Evolutionary conservation across 768 basidiomycete genomes (phyloP).

Genomic region (Albatrellus ellisii): DNA sequence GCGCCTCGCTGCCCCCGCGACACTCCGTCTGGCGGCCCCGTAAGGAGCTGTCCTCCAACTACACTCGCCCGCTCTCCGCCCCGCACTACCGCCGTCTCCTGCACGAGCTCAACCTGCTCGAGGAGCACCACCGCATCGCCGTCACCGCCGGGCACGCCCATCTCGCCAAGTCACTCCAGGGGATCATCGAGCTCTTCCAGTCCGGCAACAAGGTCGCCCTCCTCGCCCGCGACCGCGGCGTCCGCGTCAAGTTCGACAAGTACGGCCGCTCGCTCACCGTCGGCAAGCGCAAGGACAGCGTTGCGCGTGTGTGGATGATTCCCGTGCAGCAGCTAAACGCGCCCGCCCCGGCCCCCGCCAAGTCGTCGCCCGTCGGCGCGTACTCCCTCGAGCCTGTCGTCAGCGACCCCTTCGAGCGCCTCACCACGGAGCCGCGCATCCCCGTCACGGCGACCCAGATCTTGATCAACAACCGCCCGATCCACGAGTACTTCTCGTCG

Average conservation of each 20-base stretch:
- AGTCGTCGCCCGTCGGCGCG: not conserved
- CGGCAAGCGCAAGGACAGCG: conserved; percentile 81
- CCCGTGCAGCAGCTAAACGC: conserved; percentile 25
- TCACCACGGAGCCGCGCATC: conserved; percentile 11
- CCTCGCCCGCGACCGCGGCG: conserved; percentile 35
- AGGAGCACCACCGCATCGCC: conserved; percentile 49
- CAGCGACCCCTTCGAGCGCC: conserved; percentile 7
- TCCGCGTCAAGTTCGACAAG: conserved; percentile 50
- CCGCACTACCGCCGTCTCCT: conserved; percentile 57
- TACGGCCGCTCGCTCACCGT: conserved; percentile 78
- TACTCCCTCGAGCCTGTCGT: conserved; percentile 5
- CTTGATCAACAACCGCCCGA: conserved; percentile 74
- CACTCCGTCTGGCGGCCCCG: conserved; percentile 59
- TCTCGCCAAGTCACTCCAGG: conserved; percentile 34
- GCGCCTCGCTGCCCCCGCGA: conserved; percentile 40
- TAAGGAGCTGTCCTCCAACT: conserved; percentile 39
- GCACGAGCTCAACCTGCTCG: conserved; percentile 49
- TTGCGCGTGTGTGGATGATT: conserved; percentile 91
- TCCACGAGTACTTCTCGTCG: conserved; percentile 67
- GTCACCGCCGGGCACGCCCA: conserved; percentile 42
- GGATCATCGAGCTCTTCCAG: conserved; percentile 51
- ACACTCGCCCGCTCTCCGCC: conserved; percentile 50
- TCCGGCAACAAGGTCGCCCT: conserved; percentile 40
- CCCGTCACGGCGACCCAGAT: conserved; percentile 46
- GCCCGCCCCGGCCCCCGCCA: not conserved